These are phyloP conservation scores for Phialocephala sp. DNA, from an alignment of 2,329 filamentous ascomycete species.

Conservation along the genomic window DNA sequence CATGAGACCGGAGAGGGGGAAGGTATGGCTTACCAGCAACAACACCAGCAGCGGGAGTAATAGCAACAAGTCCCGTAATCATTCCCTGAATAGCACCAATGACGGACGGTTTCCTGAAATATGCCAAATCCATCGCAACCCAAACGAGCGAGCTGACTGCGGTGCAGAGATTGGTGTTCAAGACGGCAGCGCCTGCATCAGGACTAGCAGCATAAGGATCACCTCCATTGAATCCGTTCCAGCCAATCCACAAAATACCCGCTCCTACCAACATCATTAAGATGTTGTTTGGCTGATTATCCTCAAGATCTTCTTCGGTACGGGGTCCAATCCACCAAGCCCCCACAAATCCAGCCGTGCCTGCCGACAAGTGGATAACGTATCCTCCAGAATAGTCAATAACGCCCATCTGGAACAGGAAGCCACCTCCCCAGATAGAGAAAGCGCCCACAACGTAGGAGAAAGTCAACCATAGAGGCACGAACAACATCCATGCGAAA, in stretches of 20 bases:
- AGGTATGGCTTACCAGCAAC: slow-evolving; percentile 47
- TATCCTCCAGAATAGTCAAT: slow-evolving; percentile 59
- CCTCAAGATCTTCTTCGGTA: slow-evolving; percentile 50
- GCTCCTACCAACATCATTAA: slow-evolving; percentile 52
- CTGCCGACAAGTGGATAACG: slow-evolving; percentile 56
- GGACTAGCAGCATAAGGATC: slow-evolving; percentile 56
- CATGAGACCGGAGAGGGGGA: neutral
- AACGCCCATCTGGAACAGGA: slow-evolving; percentile 51
- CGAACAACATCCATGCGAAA: slow-evolving; percentile 58
- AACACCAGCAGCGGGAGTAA: slow-evolving; percentile 56
- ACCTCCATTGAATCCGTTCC: slow-evolving; percentile 59
- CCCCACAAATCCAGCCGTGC: slow-evolving; percentile 54
- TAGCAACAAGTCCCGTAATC: slow-evolving; percentile 58
- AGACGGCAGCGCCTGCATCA: slow-evolving; percentile 55
- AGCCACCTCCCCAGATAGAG: slow-evolving; percentile 54
- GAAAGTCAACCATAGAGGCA: slow-evolving; percentile 56
- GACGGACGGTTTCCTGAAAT: slow-evolving; percentile 55
- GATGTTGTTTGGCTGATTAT: slow-evolving; percentile 54
- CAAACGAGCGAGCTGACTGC: slow-evolving; percentile 54
- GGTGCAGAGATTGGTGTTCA: slow-evolving; percentile 57
- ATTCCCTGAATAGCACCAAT: slow-evolving; percentile 57
- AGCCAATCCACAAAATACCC: slow-evolving; percentile 57
- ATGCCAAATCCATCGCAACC: slow-evolving; percentile 52
- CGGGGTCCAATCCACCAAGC: slow-evolving; percentile 55
- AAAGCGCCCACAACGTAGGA: slow-evolving; percentile 50